Conservation (phyloP, 2,329 filamentous ascomycete species). For the Aaosphaeria arxii region DNA sequence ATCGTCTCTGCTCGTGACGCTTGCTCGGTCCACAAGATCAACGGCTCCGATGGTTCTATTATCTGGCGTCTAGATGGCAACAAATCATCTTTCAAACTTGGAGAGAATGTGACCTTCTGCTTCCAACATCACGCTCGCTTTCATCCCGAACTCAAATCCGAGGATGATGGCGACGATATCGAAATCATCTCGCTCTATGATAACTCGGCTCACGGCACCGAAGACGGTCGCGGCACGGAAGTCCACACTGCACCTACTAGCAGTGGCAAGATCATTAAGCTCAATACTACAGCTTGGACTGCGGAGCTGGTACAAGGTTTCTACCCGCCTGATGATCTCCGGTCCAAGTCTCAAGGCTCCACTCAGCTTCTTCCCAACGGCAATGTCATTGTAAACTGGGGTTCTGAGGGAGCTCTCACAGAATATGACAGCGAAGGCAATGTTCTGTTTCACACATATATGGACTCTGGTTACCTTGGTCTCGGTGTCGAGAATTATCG, state of each 20-base stretch:
- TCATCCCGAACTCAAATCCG: constrained; percentile 12
- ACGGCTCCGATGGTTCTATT: constrained; percentile 15
- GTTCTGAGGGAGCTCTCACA: constrained; percentile 49
- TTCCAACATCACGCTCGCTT: constrained; percentile 53
- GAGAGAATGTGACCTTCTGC: constrained; percentile 15
- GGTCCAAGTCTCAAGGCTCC: constrained; percentile 41
- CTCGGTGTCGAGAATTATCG: constrained; percentile 40
- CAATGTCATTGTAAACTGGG: constrained; percentile 50
- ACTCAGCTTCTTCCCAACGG: constrained; percentile 42
- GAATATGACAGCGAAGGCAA: constrained; percentile 45
- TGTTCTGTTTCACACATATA: constrained; percentile 41
- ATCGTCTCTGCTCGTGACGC: constrained; percentile 25
- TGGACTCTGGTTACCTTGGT: constrained; percentile 16
- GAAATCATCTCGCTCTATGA: constrained; percentile 34
- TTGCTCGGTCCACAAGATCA: constrained; percentile 23
- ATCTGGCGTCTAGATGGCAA: constrained; percentile 34
- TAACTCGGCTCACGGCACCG: constrained; percentile 38
- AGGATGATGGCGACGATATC: constrained; percentile 7
- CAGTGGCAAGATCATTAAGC: constrained; percentile 17
- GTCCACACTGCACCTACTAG: constrained; percentile 17
- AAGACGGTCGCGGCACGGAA: constrained; percentile 45
- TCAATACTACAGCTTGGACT: constrained; percentile 12
- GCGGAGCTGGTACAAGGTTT: constrained; percentile 15
- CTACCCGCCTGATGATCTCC: constrained; percentile 26
- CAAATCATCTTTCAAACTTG: constrained; percentile 15